Conservation (phyloP, 2,329 filamentous ascomycete species). For the Paecilomyces formosus region DNA sequence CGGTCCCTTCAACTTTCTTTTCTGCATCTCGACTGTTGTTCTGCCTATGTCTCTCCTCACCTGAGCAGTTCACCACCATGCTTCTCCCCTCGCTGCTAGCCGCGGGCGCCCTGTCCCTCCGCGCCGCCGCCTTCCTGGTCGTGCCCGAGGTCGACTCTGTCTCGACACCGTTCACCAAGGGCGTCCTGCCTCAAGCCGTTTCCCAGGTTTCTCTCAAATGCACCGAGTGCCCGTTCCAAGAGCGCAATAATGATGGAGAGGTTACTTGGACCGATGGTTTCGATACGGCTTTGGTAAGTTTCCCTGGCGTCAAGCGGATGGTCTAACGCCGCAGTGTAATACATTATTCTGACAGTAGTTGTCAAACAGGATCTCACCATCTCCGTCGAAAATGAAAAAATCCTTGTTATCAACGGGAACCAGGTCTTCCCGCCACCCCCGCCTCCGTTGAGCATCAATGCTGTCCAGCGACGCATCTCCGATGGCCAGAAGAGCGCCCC, state of each 20-base stretch:
- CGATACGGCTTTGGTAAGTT: conserved; percentile 28
- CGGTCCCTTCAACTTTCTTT: neutral
- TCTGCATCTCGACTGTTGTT: conserved; percentile 1
- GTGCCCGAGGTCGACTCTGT: conserved; percentile 24
- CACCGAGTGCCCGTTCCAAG: conserved; percentile 32
- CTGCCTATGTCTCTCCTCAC: neutral
- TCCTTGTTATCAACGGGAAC: conserved; percentile 27
- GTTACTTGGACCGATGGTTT: conserved; percentile 27
- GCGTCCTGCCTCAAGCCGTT: conserved; percentile 17
- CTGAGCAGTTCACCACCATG: conserved; percentile 16
- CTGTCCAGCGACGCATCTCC: conserved; percentile 25
- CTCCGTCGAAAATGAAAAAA: conserved; percentile 22
- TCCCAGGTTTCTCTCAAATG: conserved; percentile 26
- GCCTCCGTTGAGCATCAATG: conserved; percentile 19
- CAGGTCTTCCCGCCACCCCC: conserved; percentile 32
- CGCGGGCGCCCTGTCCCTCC: conserved; percentile 25
- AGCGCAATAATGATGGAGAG: conserved; percentile 18
- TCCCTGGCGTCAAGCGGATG: neutral
- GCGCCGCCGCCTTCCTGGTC: conserved; percentile 30
- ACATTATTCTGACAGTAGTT: conserved; percentile 1
- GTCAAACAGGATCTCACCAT: conserved; percentile 28
- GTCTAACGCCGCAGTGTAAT: neutral
- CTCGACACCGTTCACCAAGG: conserved; percentile 14
- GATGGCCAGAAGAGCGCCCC: conserved; percentile 30
- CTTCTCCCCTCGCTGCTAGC: conserved; percentile 28